A percentile compares a stretch with the other conserved stretches of the same genome.
Conservation (phyloP, 1,284 basidiomycete genomes). For the Cystobasidium sp. region DNA sequence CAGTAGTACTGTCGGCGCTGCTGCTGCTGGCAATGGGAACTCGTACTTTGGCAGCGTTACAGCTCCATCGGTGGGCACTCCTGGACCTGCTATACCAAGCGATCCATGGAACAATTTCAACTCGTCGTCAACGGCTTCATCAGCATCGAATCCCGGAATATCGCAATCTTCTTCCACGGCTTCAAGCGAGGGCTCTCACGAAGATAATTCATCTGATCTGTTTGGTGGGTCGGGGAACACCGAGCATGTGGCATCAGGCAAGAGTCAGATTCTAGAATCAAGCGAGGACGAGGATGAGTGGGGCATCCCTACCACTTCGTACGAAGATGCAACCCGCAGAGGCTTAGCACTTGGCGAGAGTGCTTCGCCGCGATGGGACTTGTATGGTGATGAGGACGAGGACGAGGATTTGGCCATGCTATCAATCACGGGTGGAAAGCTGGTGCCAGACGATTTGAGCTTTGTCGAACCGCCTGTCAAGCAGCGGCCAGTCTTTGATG, state of each 20-base stretch:
- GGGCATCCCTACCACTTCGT: constrained; percentile 38
- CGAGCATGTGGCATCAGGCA: constrained; percentile 20
- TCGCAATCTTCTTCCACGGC: constrained; percentile 40
- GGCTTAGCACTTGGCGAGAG: not conserved
- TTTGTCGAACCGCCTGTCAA: constrained; percentile 40
- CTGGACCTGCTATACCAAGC: constrained; percentile 34
- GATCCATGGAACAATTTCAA: constrained; percentile 37
- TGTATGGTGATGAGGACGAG: constrained; percentile 69
- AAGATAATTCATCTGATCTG: constrained; percentile 21
- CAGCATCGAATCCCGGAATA: constrained; percentile 30
- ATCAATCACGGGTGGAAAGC: constrained; percentile 30
- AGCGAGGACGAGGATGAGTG: constrained; percentile 41
- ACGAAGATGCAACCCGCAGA: constrained; percentile 6
- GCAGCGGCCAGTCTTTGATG: constrained; percentile 40
- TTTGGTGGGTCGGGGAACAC: not conserved
- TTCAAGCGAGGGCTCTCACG: constrained; percentile 40
- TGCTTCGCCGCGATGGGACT: constrained; percentile 20
- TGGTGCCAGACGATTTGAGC: constrained; percentile 30
- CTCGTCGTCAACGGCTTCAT: constrained; percentile 14
- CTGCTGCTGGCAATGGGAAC: constrained; percentile 7
- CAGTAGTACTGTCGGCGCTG: constrained; percentile 8
- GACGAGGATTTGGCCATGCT: constrained; percentile 62
- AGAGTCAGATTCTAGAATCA: constrained; percentile 31
- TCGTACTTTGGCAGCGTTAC: constrained; percentile 25
- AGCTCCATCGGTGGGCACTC: constrained; percentile 2